Evolutionary conservation across 495 filamentous ascomycete species (phyloP), one percentile per base, ranked within the genome.

Genomic region (Daldinia bambusicola): DNA sequence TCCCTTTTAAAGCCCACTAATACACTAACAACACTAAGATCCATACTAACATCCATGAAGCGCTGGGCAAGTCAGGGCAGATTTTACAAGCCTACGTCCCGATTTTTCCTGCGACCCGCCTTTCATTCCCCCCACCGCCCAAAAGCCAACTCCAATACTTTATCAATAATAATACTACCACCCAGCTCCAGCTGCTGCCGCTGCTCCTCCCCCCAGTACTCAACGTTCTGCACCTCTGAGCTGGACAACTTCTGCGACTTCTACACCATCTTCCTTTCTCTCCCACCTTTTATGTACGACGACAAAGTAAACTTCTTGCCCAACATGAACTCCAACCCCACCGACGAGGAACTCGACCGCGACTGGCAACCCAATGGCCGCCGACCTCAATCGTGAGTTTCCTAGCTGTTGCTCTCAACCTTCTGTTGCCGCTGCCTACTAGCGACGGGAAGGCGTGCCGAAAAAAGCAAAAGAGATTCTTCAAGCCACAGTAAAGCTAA

Each of bases 331-430:
- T 76, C 72, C 62, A 77, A 75, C 68, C 77, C 72, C 62, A 80
- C 90, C 52, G 89, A 92, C 78, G 82, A 85, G 67, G 90, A 92
- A 63, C 81, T 88, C 76, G 86, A 90, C 75, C 85, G 85, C 70
- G 90, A 90, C 77, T 93, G 90, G 90, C 90, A 92, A 85, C 90
- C 92, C 40, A 92, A 83, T 78, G 84, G 84, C 71, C 83, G 86
- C 70, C 89, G 90, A 50, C 92, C 92, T 58, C 91, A 94, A 84
- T 95, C 92, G 92, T 95, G 82, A 80, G 92, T 88, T 67, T 71
- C 62, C 50, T 3, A 32, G 50, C 22, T 53, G 13, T 32, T 53
- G n/a, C 5, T 13, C 2, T 31, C 16, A 30, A 30, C 26, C 26
- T 1, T 26, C 1, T 26, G 26, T 53, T 30, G 20, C 50, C 26